Percentiles rank a stretch among this genome's conserved stretches.
Evolutionary conservation across 2,329 filamentous ascomycete species (phyloP).

Genomic region (Nigrograna mackinnonii): DNA sequence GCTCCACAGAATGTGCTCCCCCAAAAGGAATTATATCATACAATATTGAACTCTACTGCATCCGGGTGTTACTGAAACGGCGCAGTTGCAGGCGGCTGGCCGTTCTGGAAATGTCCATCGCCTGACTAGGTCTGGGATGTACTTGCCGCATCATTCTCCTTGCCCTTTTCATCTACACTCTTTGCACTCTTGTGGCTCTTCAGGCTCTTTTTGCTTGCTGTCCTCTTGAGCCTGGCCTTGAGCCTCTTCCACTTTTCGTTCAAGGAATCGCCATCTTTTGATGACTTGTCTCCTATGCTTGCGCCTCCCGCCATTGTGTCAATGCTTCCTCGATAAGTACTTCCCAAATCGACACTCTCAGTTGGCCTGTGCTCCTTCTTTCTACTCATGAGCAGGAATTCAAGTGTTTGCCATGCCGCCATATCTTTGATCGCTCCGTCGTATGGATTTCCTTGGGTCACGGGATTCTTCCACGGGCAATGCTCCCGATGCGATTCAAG

Average conservation of each 20-base stretch:
- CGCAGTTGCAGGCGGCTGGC: too few relatives aligned
- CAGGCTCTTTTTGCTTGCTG: conserved; percentile 38
- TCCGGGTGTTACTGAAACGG: too few relatives aligned
- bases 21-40: too few relatives aligned
- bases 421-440: conserved; percentile 35
- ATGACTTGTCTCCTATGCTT: conserved; percentile 13
- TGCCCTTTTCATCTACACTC: conserved; percentile 23
- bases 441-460: conserved; percentile 32
- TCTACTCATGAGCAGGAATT: conserved; percentile 33
- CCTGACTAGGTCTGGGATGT: too few relatives aligned
- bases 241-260: conserved; percentile 39
- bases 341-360: conserved; percentile 29
- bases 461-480: conserved; percentile 44
- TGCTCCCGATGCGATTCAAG: conserved; percentile 43
- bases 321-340: conserved; percentile 15
- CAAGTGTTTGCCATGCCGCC: conserved; percentile 38
- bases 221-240: conserved; percentile 37
- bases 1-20: too few relatives aligned
- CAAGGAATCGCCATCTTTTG: conserved; percentile 12
- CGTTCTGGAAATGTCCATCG: too few relatives aligned
- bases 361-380: conserved; percentile 16
- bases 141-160: conserved; percentile 8
- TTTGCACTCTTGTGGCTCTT: conserved; percentile 33
- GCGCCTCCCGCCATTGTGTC: conserved; percentile 19
- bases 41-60: too few relatives aligned